Conservation (phyloP, 352 stramenopile genomes). For the Phytophthora megakarya region DNA sequence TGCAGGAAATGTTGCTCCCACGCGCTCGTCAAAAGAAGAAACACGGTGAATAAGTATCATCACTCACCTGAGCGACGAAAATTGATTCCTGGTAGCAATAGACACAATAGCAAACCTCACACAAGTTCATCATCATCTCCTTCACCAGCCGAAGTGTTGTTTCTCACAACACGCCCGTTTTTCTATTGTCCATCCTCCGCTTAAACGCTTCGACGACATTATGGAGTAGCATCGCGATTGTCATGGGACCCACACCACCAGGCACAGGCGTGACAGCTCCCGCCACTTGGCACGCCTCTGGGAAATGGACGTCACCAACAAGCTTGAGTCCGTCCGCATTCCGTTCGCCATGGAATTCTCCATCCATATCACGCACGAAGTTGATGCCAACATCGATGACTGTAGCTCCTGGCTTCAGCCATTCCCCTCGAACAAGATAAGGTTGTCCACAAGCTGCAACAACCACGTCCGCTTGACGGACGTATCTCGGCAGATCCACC, state of each 20-base stretch:
- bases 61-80: background rate
- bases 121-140: background rate
- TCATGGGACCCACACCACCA: conserved; percentile 98
- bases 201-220: conserved; percentile 87
- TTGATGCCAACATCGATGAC: conserved; percentile 99
- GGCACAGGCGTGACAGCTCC: conserved; percentile 97
- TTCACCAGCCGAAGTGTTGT: background rate
- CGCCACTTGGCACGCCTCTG: conserved; percentile 79
- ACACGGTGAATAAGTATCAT: conserved; percentile 24
- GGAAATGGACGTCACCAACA: conserved; percentile 97
- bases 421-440: conserved; percentile 94
- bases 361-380: conserved; percentile 83
- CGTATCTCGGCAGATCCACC: conserved; percentile 83
- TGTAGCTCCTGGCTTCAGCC: conserved; percentile 96
- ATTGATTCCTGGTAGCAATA: background rate
- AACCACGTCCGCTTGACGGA: conserved; percentile 96
- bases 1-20: conserved; percentile 75
- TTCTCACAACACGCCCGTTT: conserved; percentile 27
- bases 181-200: conserved; percentile 53
- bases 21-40: conserved; percentile 78
- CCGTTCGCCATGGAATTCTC: conserved; percentile 54
- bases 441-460: conserved; percentile 96
- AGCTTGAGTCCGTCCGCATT: conserved; percentile 94
- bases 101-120: conserved; percentile 1
- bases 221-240: conserved; percentile 94